Percentiles rank a stretch among this genome's conserved stretches.
phyloP scores from a whole-genome alignment of 257 asterid species.

The Nicotiana undulata region DNA sequence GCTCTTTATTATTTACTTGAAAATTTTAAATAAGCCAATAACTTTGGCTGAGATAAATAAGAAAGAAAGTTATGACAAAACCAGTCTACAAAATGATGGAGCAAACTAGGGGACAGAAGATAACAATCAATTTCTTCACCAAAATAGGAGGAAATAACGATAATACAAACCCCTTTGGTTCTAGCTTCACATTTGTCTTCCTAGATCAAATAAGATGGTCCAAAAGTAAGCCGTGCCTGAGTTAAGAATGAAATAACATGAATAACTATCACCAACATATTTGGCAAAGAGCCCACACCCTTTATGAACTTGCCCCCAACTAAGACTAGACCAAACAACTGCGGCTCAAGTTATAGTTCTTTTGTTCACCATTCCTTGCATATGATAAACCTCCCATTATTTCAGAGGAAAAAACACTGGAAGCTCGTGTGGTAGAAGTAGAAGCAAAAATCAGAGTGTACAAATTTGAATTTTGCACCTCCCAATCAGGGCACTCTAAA shows the following conservation, averaged over 20 bases:
- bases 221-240: background rate
- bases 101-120: background rate
- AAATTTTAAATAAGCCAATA: background rate
- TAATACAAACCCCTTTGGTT: background rate
- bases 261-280: background rate
- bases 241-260: background rate
- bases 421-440: background rate
- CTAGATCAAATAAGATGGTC: conserved; percentile 2
- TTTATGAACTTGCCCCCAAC: background rate
- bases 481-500: background rate
- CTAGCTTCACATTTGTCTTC: background rate
- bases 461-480: background rate
- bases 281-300: background rate
- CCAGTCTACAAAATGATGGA: background rate
- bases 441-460: background rate
- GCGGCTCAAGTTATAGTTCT: background rate
- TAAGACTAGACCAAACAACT: background rate
- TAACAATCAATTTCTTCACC: background rate
- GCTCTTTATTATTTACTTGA: background rate
- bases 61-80: background rate
- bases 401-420: background rate
- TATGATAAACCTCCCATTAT: background rate
- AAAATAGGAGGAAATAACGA: background rate
- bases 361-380: background rate
- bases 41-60: background rate